Evolutionary conservation across 2,329 filamentous ascomycete genomes (phyloP).

Genomic region (Trichoderma citrinoviride): DNA sequence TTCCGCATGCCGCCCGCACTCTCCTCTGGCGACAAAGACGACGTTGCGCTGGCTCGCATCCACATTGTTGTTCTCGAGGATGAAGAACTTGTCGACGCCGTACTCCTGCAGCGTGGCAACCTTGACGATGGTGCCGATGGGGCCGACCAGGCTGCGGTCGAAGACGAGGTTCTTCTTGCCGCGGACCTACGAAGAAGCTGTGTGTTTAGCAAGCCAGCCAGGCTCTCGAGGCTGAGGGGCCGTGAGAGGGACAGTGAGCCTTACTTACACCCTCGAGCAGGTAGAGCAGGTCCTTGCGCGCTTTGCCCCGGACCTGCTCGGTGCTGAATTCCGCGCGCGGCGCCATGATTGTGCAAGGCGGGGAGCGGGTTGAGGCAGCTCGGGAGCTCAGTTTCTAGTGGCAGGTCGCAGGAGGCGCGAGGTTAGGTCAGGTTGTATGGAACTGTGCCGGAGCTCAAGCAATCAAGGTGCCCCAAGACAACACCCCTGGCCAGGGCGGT

Average conservation of each 20-base stretch:
- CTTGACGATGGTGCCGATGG: constrained; percentile 87
- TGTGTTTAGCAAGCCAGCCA: constrained; percentile 23
- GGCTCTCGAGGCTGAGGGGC: not conserved
- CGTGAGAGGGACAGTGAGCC: constrained; percentile 30
- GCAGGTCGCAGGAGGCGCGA: not conserved
- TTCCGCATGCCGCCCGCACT: constrained; percentile 80
- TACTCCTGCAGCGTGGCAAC: constrained; percentile 95
- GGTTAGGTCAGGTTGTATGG: not conserved
- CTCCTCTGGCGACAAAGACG: constrained; percentile 87
- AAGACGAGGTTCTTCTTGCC: constrained; percentile 98
- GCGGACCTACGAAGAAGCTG: constrained; percentile 64
- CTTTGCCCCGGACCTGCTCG: constrained; percentile 74
- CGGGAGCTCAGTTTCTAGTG: constrained; percentile 3
- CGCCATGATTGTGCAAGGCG: constrained; percentile 53
- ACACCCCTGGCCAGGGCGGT: not conserved
- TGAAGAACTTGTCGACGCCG: constrained; percentile 96
- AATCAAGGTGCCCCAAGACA: too few relatives aligned
- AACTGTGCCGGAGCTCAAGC: too few relatives aligned
- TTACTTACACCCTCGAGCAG: constrained; percentile 90
- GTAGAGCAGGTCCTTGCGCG: constrained; percentile 83
- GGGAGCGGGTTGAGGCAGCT: constrained; percentile 22
- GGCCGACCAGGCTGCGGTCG: constrained; percentile 84
- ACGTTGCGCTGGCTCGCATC: constrained; percentile 94
- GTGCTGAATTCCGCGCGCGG: constrained; percentile 69
- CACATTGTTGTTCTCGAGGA: constrained; percentile 92